Evolutionary conservation across 768 basidiomycete species (phyloP), one percentile per base, ranked within the genome.

Genomic region (Pleurotus giganteus): DNA sequence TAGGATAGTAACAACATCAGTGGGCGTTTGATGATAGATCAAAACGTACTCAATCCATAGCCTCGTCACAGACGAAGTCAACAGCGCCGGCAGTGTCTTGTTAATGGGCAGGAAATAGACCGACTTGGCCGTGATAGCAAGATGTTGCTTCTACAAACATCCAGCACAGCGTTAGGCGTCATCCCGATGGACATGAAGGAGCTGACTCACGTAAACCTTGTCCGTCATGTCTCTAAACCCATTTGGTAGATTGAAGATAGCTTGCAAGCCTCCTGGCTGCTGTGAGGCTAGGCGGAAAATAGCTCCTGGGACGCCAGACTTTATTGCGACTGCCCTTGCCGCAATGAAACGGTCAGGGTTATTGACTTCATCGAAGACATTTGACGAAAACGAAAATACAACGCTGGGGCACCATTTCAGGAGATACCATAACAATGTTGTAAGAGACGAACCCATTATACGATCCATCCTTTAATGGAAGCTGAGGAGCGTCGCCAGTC

Each of bases 41-140:
- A 36, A 29, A 23, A 72, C 84, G 45, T 62, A 88, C 87, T 86
- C 80, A 31, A 89, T 69, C 59, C 73, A 76, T 45, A 89, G 67
- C 23, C 85, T 75, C 19, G 80, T 75, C 13, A 73, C 61, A 9
- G 78, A 59, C 4, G 74, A 72, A 2, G 70, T 74, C 37, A 82
- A 58, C 27, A 64, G 54, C 5, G 78, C 78, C 12, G 67, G 52
- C 4, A 83, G 57, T 0, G 74, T 70, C 4, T 57, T 47, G 53
- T 80, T 75, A 4, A 62, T 53, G 1, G 66, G 54, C 5, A 83
- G 63, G 59, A 88, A 89, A 61, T 85, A 89, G n/a, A 80, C 74
- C 1, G 75, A 71, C 60, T 79, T 78, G 0, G 86, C 85, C 6
- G 77, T 69, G 3, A 85, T 57, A 3, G 85, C 70, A 11, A 89